phyloP scores from a whole-genome alignment of 257 asterid species.

The Solanum chilense region DNA sequence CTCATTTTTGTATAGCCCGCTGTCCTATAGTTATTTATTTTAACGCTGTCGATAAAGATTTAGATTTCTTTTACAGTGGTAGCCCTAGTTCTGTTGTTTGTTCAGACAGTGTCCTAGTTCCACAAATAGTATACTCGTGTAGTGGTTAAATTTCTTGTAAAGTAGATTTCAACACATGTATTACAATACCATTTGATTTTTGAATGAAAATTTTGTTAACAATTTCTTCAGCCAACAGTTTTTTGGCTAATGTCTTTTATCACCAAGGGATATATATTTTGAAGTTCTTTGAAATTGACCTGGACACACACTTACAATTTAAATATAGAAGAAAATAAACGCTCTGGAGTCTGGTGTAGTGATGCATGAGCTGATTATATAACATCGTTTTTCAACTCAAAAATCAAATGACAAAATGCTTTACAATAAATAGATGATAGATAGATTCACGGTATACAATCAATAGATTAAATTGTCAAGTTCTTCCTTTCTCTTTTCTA shows the following conservation, averaged over 20 bases:
- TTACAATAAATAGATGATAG: background rate
- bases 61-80: background rate
- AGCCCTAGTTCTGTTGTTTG: background rate
- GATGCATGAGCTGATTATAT: background rate
- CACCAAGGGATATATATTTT: background rate
- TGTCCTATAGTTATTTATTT: conserved; percentile 1
- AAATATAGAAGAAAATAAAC: no score
- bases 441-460: background rate
- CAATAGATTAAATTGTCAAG: background rate
- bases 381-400: background rate
- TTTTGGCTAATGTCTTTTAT: background rate
- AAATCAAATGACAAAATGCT: background rate
- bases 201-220: background rate
- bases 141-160: background rate
- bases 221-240: background rate
- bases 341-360: background rate
- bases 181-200: background rate
- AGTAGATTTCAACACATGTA: background rate
- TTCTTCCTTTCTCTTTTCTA: background rate
- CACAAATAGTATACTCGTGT: background rate
- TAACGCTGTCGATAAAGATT: background rate
- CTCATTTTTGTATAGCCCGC: background rate
- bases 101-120: background rate
- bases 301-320: background rate
- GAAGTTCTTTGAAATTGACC: background rate